Percentiles rank a stretch among this genome's conserved stretches.
Conservation (phyloP, 768 basidiomycete species). For the Phaeolepiota aurea region DNA sequence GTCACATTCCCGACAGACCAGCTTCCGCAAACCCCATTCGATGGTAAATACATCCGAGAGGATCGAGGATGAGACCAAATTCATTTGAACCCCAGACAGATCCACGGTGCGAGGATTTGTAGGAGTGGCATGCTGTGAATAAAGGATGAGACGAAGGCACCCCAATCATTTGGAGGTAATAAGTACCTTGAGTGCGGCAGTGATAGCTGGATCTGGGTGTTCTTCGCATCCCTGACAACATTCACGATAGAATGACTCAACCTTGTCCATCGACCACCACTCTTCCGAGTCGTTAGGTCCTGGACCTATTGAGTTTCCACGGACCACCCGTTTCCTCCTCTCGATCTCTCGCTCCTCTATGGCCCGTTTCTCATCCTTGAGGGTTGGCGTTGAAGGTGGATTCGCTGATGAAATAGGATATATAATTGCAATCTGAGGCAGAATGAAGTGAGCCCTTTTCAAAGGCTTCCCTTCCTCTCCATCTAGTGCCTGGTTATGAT, state of each 20-base stretch:
- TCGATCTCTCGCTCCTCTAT: conserved; percentile 71
- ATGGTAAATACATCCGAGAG: conserved; percentile 88
- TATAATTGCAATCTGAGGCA: conserved; percentile 77
- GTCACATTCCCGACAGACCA: conserved; percentile 82
- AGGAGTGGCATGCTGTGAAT: conserved; percentile 39
- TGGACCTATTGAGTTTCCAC: conserved; percentile 37
- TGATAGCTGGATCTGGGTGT: conserved; percentile 52
- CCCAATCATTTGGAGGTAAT: too few species aligned
- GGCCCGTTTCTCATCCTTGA: conserved; percentile 77
- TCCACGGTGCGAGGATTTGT: conserved; percentile 65
- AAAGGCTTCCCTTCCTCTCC: conserved; percentile 52
- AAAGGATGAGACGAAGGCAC: too few species aligned
- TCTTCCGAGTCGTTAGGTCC: conserved; percentile 34
- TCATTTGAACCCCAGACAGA: conserved; percentile 74
- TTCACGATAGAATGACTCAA: conserved; percentile 82
- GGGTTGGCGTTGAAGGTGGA: conserved; percentile 71
- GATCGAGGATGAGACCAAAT: conserved; percentile 59
- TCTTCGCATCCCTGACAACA: conserved; percentile 78
- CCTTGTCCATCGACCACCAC: conserved; percentile 83
- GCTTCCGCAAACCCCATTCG: conserved; percentile 87
- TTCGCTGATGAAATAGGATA: conserved; percentile 85
- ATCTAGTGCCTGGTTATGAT: conserved; percentile 18
- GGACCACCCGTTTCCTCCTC: conserved; percentile 55
- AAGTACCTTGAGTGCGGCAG: conserved; percentile 63
- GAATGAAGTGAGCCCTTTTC: conserved; percentile 86